Conservation (phyloP, 331 rosid species). For the Acacia pycnantha region DNA sequence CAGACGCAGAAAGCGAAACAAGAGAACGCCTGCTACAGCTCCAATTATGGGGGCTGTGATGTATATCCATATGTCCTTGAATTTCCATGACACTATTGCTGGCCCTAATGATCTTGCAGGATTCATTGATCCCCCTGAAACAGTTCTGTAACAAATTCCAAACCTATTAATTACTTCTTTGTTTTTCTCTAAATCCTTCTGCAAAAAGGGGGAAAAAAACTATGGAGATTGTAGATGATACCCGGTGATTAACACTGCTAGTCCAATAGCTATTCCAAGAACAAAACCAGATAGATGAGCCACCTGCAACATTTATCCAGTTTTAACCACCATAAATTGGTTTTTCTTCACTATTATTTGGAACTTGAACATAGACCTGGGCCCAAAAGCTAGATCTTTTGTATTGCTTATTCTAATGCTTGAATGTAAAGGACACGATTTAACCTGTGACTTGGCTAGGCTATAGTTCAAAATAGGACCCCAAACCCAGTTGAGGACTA, state of each 20-base stretch:
- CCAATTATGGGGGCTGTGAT: slow-evolving; percentile 66
- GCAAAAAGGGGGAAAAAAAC: neutral
- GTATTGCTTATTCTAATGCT: neutral
- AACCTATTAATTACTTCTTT: neutral
- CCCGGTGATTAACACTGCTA: slow-evolving; percentile 84
- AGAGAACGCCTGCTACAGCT: slow-evolving; percentile 54
- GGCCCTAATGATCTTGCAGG: slow-evolving; percentile 94
- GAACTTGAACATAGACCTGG: neutral
- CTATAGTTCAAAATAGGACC: neutral
- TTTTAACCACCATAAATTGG: neutral
- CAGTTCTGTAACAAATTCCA: slow-evolving; percentile 49
- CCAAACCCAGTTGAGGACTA: neutral
- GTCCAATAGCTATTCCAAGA: slow-evolving; percentile 70
- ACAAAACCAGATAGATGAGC: slow-evolving; percentile 74
- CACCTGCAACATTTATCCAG: slow-evolving; percentile 42
- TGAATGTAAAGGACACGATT: neutral
- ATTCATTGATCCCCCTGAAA: slow-evolving; percentile 90
- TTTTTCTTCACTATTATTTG: neutral
- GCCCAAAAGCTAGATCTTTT: neutral
- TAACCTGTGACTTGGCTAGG: neutral
- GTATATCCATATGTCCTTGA: slow-evolving; percentile 70
- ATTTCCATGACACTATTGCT: slow-evolving; percentile 72
- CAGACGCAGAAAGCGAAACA: slow-evolving; percentile 43
- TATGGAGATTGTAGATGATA: slow-evolving; percentile 12
- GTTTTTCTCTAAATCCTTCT: neutral